Evolutionary conservation across 805 yeast genomes (phyloP), one percentile per base, ranked within the genome.

Genomic region (Ogataea thermomethanolica): DNA sequence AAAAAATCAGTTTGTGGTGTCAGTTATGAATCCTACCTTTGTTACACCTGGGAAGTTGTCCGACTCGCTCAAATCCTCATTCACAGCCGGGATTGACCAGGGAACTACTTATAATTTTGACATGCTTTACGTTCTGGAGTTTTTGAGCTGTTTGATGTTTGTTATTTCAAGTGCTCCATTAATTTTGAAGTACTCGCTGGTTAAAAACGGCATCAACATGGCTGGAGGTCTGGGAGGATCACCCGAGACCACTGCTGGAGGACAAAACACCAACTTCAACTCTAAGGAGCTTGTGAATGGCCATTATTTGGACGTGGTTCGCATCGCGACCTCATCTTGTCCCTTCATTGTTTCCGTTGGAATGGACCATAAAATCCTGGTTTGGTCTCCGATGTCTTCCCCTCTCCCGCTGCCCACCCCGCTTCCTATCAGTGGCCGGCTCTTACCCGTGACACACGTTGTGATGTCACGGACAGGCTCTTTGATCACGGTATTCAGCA

Each of bases 341-440:
- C 79, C 87, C 3, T 81, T 84, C 51, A 69, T 84, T 17, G 78
- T 85, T 0, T 72, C 84, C 1, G 73, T 83, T 21, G 91, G 90
- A 4, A 64, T 87, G 54, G 95, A 86, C 51, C 89, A 83, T 50
- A 75, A 71, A 44, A 70, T 86, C 4, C 58, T 78, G 24, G 76
- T 85, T 8, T 86, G 95, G 95, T 81, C 85, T 0, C 89, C 89
- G 3, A 55, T 79, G 39, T 60, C 68, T 1, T 59, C 55, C 14
- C 84, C 70, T 29, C 58, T 63, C 35, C 81, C 71, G 37, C 45
- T 53, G 17, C 79, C 78, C 7, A 66, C 72, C 1, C 68, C 64
- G 33, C 53, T 71, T 21, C 74, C 74, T 14, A 55, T 65, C 5
- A 55, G 64, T 8, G 57, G 67, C 3, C 70, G 72, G 28, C 66